A percentile compares a stretch with the other conserved stretches of the same genome.
These are phyloP conservation scores for Ustilago trichophora DNA, from an alignment of 1,284 basidiomycete species.

Conservation along the genomic window DNA sequence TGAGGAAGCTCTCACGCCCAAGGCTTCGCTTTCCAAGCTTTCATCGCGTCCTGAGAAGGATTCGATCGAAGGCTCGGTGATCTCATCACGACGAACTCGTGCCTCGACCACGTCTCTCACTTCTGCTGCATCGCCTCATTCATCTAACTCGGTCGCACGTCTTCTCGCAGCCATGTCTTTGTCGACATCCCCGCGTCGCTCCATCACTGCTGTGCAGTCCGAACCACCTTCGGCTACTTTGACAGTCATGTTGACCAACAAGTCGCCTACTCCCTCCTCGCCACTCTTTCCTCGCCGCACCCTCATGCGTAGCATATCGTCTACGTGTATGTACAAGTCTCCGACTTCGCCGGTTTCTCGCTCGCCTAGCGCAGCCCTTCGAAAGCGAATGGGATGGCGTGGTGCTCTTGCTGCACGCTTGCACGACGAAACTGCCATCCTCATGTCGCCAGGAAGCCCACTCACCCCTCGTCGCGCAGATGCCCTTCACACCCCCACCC, in stretches of 20 bases:
- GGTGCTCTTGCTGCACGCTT: neutral
- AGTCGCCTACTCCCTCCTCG: constrained; percentile 20
- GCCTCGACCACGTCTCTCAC: constrained; percentile 6
- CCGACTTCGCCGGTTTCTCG: constrained; percentile 1
- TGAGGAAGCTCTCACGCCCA: constrained; percentile 10
- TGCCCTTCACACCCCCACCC: constrained; percentile 30
- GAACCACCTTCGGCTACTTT: constrained; percentile 4
- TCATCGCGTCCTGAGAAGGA: neutral
- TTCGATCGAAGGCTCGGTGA: neutral
- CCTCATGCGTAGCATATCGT: constrained; percentile 29
- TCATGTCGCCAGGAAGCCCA: constrained; percentile 29
- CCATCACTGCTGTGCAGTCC: neutral
- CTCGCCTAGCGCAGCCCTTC: neutral
- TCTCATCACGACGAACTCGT: constrained; percentile 2
- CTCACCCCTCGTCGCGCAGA: constrained; percentile 28
- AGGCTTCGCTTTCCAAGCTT: constrained; percentile 3
- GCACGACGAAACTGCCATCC: constrained; percentile 13
- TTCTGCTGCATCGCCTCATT: neutral
- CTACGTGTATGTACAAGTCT: constrained; percentile 18
- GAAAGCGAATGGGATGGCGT: constrained; percentile 38
- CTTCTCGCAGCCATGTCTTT: constrained; percentile 11
- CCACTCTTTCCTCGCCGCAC: constrained; percentile 31
- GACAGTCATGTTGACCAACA: constrained; percentile 9
- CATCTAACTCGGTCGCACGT: constrained; percentile 8
- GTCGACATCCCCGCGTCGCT: neutral